Conservation (phyloP, 495 filamentous ascomycete species). For the Poronia punctata region DNA sequence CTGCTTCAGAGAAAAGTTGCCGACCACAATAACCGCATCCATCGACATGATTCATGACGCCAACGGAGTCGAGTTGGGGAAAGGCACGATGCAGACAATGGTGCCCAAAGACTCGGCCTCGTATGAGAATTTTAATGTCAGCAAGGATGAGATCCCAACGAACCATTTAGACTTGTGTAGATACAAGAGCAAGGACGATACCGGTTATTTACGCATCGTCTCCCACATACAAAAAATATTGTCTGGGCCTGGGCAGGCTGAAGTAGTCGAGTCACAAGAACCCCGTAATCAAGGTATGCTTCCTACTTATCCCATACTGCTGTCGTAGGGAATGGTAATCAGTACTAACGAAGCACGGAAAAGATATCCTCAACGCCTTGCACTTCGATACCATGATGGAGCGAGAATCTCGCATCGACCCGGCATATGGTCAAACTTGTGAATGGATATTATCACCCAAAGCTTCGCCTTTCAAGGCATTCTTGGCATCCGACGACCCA, state of each 20-base stretch:
- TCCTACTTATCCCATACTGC: not conserved
- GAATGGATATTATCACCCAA: conserved; percentile 23
- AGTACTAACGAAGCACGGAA: not conserved
- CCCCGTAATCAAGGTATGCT: conserved; percentile 27
- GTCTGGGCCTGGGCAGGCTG: conserved; percentile 18
- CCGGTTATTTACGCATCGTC: conserved; percentile 18
- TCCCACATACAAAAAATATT: conserved; percentile 20
- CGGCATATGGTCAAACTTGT: conserved; percentile 25
- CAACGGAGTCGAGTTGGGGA: conserved; percentile 19
- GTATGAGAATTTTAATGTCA: conserved; percentile 24
- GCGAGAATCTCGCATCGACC: conserved; percentile 24
- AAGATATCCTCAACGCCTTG: conserved; percentile 26
- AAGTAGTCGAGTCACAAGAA: conserved; percentile 19
- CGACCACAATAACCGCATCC: conserved; percentile 18
- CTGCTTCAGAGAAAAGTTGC: conserved; percentile 22
- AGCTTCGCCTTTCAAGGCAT: conserved; percentile 15
- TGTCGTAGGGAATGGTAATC: not conserved
- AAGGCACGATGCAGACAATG: conserved; percentile 22
- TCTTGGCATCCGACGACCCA: conserved; percentile 16
- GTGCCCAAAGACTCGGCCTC: conserved; percentile 23
- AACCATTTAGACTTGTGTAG: conserved; percentile 20
- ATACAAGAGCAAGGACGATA: conserved; percentile 22
- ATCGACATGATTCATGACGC: conserved; percentile 14
- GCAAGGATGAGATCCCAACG: conserved; percentile 14
- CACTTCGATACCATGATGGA: conserved; percentile 27